A percentile compares a stretch with the other conserved stretches of the same genome.
Evolutionary conservation across 345 rosid species (phyloP).

Genomic region (Firmiana major): DNA sequence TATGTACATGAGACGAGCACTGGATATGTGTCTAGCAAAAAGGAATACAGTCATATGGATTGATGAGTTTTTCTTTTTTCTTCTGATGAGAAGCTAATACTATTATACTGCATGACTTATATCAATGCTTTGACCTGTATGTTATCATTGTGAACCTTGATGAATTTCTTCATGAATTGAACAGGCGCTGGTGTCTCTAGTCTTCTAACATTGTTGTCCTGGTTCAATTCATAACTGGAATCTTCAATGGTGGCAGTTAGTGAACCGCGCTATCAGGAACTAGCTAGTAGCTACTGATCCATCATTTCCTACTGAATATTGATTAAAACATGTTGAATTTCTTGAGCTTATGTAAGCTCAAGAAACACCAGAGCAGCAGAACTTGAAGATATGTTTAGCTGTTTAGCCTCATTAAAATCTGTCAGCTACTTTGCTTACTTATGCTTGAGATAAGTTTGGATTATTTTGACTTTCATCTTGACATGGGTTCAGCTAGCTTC

Average conservation of each 20-base stretch:
- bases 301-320: too few species aligned
- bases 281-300: too few species aligned
- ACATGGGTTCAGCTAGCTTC: neutral
- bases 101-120: neutral
- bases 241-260: too few species aligned
- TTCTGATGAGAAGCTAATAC: neutral
- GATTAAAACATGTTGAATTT: neutral
- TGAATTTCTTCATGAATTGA: neutral
- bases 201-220: neutral
- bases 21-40: neutral
- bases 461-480: neutral
- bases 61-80: neutral
- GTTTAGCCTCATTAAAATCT: neutral
- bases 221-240: neutral
- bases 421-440: neutral
- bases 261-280: too few species aligned
- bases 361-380: neutral
- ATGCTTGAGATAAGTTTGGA: neutral
- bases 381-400: neutral
- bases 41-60: neutral
- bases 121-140: neutral
- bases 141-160: neutral
- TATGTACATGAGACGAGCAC: neutral
- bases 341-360: neutral
- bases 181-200: neutral